Evolutionary conservation across 495 filamentous ascomycete genomes (phyloP).

Genomic region (Xylaria palmicola): DNA sequence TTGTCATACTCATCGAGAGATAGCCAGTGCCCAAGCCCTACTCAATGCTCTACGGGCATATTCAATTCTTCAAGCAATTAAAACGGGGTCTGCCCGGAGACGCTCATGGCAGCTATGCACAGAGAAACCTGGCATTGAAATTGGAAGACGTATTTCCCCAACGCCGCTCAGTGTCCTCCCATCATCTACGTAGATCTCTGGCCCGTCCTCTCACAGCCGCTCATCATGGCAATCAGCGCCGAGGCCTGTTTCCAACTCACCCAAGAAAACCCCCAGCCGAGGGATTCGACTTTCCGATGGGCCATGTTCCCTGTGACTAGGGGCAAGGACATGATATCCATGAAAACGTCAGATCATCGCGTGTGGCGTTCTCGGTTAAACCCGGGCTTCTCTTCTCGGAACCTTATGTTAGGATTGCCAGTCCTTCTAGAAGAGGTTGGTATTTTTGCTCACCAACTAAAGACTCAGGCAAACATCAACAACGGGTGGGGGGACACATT

Average conservation of each 20-base stretch:
- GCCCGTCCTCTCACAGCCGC: slow-evolving; percentile 21
- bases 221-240: not conserved
- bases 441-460: slow-evolving; percentile 24
- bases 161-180: slow-evolving; percentile 5
- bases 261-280: not conserved
- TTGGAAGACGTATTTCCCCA: slow-evolving; percentile 16
- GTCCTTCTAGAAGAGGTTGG: slow-evolving; percentile 28
- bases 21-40: no score
- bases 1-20: no score
- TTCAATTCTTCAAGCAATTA: no score
- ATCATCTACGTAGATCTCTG: slow-evolving; percentile 42
- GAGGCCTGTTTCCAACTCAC: not conserved
- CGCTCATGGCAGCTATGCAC: no score
- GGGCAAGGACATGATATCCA: slow-evolving; percentile 26
- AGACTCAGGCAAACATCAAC: slow-evolving; percentile 18
- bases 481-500: slow-evolving; percentile 28
- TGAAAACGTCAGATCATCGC: slow-evolving; percentile 36
- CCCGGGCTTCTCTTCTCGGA: slow-evolving; percentile 37
- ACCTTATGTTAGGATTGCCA: slow-evolving; percentile 29
- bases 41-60: no score
- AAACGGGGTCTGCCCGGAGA: no score
- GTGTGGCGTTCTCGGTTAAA: slow-evolving; percentile 39
- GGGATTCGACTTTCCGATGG: not conserved
- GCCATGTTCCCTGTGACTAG: not conserved
- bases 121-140: not conserved